Conservation (phyloP, 768 basidiomycete genomes). For the Auricularia sp. region DNA sequence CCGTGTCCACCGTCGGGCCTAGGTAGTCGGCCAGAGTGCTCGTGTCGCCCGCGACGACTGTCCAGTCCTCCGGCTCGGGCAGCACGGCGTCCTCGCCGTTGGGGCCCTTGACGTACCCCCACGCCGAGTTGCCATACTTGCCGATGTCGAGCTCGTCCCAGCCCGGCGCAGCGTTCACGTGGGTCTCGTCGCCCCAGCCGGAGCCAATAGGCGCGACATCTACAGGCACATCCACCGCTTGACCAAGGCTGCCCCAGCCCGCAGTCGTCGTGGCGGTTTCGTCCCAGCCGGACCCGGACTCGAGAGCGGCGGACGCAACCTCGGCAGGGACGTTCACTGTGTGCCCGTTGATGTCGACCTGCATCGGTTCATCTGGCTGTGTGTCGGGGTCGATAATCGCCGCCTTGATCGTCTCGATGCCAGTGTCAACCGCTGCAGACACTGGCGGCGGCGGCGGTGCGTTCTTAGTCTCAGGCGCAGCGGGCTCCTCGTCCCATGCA, state of each 20-base stretch:
- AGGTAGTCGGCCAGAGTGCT: constrained; percentile 32
- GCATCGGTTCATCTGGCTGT: constrained; percentile 1
- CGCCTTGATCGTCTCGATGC: constrained; percentile 12
- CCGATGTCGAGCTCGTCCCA: not conserved
- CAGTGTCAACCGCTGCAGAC: constrained; percentile 10
- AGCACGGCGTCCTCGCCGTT: constrained; percentile 3
- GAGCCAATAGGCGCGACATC: constrained; percentile 1
- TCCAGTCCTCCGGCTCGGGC: constrained; percentile 5
- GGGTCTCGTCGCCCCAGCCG: constrained; percentile 10
- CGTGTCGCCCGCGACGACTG: constrained; percentile 1
- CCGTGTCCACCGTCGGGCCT: constrained; percentile 46
- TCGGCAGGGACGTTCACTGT: constrained; percentile 10
- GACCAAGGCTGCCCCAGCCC: constrained; percentile 6
- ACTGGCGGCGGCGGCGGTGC: not conserved
- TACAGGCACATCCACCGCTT: constrained; percentile 10
- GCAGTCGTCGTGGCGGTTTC: constrained; percentile 8
- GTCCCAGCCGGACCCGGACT: constrained; percentile 4
- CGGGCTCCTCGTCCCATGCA: no score
- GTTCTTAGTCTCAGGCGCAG: no score
- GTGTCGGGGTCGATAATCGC: constrained; percentile 13
- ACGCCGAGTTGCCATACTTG: not conserved
- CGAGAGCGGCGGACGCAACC: not conserved
- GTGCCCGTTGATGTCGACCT: constrained; percentile 9
- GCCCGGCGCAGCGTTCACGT: constrained; percentile 1
- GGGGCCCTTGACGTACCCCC: constrained; percentile 1